These are phyloP conservation scores for Haematococcus lacustris DNA, from an alignment of 139 green algal species.

Conservation along the genomic window DNA sequence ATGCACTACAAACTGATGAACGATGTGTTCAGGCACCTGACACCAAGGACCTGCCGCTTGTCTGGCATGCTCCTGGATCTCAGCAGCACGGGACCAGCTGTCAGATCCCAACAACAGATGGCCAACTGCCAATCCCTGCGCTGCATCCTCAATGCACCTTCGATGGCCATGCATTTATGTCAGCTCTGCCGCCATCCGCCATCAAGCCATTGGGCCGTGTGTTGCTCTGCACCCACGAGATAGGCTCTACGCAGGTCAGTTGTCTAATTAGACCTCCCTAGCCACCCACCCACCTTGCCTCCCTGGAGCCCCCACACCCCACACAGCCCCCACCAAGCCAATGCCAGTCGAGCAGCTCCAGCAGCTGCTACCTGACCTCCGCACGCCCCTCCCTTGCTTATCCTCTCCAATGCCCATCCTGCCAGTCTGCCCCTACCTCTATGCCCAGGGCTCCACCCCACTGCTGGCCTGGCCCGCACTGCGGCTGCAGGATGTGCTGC, in stretches of 20 bases:
- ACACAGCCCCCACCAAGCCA: neutral
- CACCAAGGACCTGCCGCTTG: neutral
- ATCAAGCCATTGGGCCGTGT: conserved; percentile 30
- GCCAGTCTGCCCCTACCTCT: neutral
- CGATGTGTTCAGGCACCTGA: no score
- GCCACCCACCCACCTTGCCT: neutral
- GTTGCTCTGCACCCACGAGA: conserved; percentile 30
- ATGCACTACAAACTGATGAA: no score
- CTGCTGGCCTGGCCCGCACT: conserved; percentile 18
- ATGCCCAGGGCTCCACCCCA: neutral
- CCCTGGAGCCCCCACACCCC: no score
- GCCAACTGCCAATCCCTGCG: neutral
- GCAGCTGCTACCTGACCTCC: neutral
- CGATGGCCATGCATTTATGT: neutral
- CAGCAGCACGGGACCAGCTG: neutral
- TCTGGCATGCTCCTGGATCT: neutral
- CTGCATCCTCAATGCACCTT: neutral
- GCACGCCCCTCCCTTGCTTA: no score
- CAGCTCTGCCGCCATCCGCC: neutral
- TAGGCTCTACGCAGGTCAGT: conserved; percentile 53
- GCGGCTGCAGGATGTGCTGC: conserved; percentile 55
- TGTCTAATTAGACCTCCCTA: neutral
- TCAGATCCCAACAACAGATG: neutral
- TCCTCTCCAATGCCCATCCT: neutral
- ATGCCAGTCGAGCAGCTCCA: neutral